Conservation (phyloP, 2,329 filamentous ascomycete genomes). For the Trichophyton schoenleinii region DNA sequence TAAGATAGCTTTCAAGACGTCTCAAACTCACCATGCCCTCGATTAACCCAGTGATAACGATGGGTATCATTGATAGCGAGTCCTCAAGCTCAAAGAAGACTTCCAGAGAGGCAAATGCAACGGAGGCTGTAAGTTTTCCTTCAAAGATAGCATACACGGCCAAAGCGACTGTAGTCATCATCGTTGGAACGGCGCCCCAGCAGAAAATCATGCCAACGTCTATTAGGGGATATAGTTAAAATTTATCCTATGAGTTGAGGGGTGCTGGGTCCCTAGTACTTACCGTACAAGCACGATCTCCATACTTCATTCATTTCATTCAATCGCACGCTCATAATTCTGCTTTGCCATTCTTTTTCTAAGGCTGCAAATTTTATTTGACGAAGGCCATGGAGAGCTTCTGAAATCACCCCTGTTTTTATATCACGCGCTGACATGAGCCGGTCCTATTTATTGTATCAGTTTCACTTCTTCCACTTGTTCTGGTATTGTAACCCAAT, state of each 20-base stretch:
- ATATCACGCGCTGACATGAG: constrained; percentile 3
- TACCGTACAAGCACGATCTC: not conserved
- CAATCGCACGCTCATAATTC: not conserved
- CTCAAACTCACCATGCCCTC: constrained; percentile 2
- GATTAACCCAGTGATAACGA: not conserved
- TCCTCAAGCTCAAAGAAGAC: constrained; percentile 1
- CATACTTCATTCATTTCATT: not conserved
- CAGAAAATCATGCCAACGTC: constrained; percentile 28
- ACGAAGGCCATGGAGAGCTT: constrained; percentile 3
- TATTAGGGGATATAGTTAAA: constrained; percentile 49
- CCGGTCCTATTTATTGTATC: not conserved
- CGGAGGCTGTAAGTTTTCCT: constrained; percentile 52
- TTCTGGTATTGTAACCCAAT: not conserved
- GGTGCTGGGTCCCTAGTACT: not conserved
- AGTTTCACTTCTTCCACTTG: not conserved
- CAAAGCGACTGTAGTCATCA: constrained; percentile 58
- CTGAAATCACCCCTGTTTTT: not conserved
- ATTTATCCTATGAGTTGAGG: constrained; percentile 22
- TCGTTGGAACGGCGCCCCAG: constrained; percentile 60
- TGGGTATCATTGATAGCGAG: not conserved
- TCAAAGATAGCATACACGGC: constrained; percentile 54
- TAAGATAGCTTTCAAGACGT: constrained; percentile 1
- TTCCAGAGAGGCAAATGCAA: constrained; percentile 56
- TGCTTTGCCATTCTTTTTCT: constrained; percentile 4
- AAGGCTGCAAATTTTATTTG: constrained; percentile 4